A percentile compares a stretch with the other conserved stretches of the same genome.
phyloP scores from a whole-genome alignment of 371 early-diverging fungal genomes.

The Circinella minor region DNA sequence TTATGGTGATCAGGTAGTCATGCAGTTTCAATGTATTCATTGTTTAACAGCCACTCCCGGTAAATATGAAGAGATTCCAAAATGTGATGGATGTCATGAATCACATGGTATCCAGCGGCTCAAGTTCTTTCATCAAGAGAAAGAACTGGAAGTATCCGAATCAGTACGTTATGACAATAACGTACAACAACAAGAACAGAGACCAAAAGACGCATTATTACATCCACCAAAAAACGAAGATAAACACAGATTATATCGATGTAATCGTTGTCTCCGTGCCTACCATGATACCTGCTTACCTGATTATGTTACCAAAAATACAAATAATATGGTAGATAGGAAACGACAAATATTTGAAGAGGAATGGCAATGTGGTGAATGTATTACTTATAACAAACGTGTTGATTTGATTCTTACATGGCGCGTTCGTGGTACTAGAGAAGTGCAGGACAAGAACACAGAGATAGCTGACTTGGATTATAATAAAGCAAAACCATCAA shows the following conservation, averaged over 20 bases:
- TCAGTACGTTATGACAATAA: background rate
- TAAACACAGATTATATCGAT: slow-evolving; percentile 30
- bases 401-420: slow-evolving; percentile 17
- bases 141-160: background rate
- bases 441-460: background rate
- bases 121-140: background rate
- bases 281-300: slow-evolving; percentile 44
- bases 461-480: background rate
- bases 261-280: slow-evolving; percentile 39
- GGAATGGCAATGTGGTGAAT: slow-evolving; percentile 47
- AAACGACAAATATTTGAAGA: background rate
- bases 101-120: background rate
- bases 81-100: slow-evolving; percentile 21
- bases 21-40: slow-evolving; percentile 16
- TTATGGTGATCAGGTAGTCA: background rate
- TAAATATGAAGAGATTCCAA: background rate
- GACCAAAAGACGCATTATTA: too few species aligned
- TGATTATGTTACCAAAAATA: background rate
- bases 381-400: slow-evolving; percentile 24
- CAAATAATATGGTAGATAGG: background rate
- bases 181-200: background rate
- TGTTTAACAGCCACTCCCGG: slow-evolving; percentile 1
- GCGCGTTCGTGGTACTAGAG: background rate
- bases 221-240: background rate
- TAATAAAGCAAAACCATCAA: slow-evolving; percentile 2